A percentile compares a stretch with the other conserved stretches of the same genome.
Conservation (phyloP, 306 rosid species). For the Astragalus glycyphyllos region DNA sequence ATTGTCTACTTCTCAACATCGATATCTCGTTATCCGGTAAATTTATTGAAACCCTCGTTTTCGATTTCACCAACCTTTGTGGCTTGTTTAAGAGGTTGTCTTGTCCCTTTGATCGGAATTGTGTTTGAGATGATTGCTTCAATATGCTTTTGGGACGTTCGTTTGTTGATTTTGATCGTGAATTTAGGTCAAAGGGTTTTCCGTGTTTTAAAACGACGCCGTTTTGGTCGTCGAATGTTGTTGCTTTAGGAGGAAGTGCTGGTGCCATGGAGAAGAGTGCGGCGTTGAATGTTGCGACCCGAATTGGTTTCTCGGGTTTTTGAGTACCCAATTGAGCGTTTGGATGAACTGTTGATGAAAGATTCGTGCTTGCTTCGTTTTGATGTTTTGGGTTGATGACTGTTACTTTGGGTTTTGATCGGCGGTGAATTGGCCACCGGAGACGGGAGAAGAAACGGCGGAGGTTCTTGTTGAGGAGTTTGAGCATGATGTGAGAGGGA, state of each 20-base stretch:
- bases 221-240: slow-evolving; percentile 45
- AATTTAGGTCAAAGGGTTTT: slow-evolving; percentile 24
- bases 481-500: slow-evolving; percentile 56
- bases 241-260: slow-evolving; percentile 50
- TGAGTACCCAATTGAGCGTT: slow-evolving; percentile 49
- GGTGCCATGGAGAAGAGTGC: too few species aligned
- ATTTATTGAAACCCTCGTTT: slow-evolving; percentile 82
- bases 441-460: slow-evolving; percentile 68
- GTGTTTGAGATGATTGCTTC: slow-evolving; percentile 62
- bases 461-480: slow-evolving; percentile 57
- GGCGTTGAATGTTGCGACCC: slow-evolving; percentile 83
- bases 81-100: slow-evolving; percentile 37
- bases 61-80: slow-evolving; percentile 55
- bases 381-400: slow-evolving; percentile 49
- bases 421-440: slow-evolving; percentile 66
- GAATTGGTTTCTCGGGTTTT: slow-evolving; percentile 46
- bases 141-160: slow-evolving; percentile 75
- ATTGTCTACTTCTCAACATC: slow-evolving; percentile 58
- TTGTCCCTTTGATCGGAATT: background rate
- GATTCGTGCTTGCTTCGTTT: slow-evolving; percentile 42
- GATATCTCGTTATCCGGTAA: slow-evolving; percentile 94
- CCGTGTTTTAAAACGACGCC: slow-evolving; percentile 23
- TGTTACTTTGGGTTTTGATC: slow-evolving; percentile 52
- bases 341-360: slow-evolving; percentile 56
- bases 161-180: slow-evolving; percentile 49